Conservation (phyloP, 2,329 filamentous ascomycete genomes). For the Penicillium olsonii region DNA sequence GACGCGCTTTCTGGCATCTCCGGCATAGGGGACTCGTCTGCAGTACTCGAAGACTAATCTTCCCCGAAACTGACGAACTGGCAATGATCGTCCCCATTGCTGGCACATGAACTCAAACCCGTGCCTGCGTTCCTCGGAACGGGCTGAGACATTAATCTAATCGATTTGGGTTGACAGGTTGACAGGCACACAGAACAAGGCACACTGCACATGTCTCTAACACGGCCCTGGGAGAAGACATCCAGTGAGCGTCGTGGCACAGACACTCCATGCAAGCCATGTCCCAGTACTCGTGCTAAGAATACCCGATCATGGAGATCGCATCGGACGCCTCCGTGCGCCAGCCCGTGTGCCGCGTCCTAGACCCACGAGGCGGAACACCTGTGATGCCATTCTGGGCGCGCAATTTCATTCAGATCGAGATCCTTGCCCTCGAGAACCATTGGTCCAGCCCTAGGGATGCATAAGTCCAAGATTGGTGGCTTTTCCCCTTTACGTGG, state of each 20-base stretch:
- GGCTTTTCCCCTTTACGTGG: not conserved
- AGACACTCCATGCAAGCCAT: conserved; percentile 8
- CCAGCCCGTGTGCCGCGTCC: conserved; percentile 17
- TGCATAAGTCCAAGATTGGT: conserved; percentile 2
- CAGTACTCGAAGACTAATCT: too few relatives aligned
- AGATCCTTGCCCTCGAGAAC: conserved; percentile 5
- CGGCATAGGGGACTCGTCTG: too few relatives aligned
- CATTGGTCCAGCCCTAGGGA: conserved; percentile 1
- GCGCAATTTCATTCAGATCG: conserved; percentile 4
- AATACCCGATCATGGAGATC: conserved; percentile 16
- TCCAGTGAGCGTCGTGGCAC: not conserved
- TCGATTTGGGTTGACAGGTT: not conserved
- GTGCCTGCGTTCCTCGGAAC: not conserved
- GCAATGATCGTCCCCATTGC: conserved; percentile 17
- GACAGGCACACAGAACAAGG: not conserved
- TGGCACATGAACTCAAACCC: not conserved
- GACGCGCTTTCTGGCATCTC: too few relatives aligned
- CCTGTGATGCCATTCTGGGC: conserved; percentile 12
- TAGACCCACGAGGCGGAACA: conserved; percentile 21
- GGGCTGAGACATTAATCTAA: conserved; percentile 1
- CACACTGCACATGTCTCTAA: too few relatives aligned
- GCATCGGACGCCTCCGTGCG: conserved; percentile 14
- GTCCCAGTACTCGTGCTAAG: not conserved
- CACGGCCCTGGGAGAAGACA: not conserved
- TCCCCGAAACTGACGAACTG: conserved; percentile 4